A percentile compares a stretch with the other conserved stretches of the same genome.
These are phyloP conservation scores for Favolaschia claudopus DNA, from an alignment of 768 basidiomycete genomes.

Conservation along the genomic window DNA sequence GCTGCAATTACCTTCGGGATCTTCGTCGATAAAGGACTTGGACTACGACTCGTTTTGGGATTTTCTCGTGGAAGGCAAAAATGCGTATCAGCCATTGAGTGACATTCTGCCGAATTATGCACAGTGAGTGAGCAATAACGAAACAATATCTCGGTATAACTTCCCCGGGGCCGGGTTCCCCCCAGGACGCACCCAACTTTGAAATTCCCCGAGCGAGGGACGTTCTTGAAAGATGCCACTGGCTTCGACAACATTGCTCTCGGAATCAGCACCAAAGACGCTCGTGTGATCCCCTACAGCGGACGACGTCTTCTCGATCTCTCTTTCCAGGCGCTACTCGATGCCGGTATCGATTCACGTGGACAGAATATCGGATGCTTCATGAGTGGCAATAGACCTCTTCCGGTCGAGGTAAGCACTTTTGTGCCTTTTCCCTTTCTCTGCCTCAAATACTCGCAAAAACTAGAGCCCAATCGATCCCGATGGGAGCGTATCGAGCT, in stretches of 20 bases:
- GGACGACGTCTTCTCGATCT: not conserved
- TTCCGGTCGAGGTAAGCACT: not conserved
- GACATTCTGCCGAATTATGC: not conserved
- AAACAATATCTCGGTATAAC: not conserved
- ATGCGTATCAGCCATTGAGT: not conserved
- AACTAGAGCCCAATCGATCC: not conserved
- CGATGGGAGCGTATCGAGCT: not conserved
- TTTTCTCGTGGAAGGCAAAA: not conserved
- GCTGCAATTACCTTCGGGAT: constrained; percentile 2
- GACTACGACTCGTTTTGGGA: not conserved
- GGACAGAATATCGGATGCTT: not conserved
- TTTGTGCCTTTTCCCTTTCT: not conserved
- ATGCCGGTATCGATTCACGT: constrained; percentile 7
- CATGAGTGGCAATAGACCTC: not conserved
- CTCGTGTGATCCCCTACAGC: not conserved
- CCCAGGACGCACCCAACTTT: not conserved
- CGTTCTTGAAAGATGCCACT: not conserved
- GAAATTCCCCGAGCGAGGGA: not conserved
- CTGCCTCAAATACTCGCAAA: not conserved
- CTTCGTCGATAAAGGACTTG: not conserved
- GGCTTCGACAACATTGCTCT: not conserved
- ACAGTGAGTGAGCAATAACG: too few relatives aligned
- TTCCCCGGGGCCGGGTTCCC: not conserved
- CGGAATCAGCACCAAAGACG: constrained; percentile 7
- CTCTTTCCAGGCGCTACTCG: constrained; percentile 2